Evolutionary conservation across 306 rosid genomes (phyloP).

Genomic region (Medicago arabica): DNA sequence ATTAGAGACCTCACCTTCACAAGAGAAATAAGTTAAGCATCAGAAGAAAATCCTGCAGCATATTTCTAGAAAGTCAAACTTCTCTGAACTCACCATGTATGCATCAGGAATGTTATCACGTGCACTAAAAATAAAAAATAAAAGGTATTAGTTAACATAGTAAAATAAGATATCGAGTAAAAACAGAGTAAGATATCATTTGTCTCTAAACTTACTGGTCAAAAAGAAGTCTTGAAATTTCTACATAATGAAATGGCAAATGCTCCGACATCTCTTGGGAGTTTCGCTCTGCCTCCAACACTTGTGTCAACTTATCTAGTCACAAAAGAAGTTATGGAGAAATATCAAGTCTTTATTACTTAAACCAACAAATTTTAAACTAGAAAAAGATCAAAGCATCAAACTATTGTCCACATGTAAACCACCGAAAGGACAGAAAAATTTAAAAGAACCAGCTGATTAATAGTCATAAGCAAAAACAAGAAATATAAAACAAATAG

Average conservation of each 20-base stretch:
- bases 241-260: conserved; percentile 93
- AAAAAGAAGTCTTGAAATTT: conserved; percentile 81
- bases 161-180: background rate
- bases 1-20: conserved; percentile 83
- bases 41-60: conserved; percentile 29
- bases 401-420: background rate
- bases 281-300: conserved; percentile 87
- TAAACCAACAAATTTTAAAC: conserved; percentile 23
- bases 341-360: conserved; percentile 24
- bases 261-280: conserved; percentile 86
- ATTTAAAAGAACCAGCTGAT: background rate
- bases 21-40: conserved; percentile 37
- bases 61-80: conserved; percentile 30
- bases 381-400: background rate
- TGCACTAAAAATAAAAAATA: conserved; percentile 63
- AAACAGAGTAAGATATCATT: background rate
- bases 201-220: conserved; percentile 64
- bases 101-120: conserved; percentile 76
- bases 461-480: conserved; percentile 3
- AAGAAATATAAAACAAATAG: conserved; percentile 15
- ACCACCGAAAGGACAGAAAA: conserved; percentile 8
- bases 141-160: conserved; percentile 20
- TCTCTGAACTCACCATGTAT: conserved; percentile 75
- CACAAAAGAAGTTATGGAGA: conserved; percentile 37
- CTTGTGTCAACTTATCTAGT: conserved; percentile 82